Evolutionary conservation across 1,139 yeast species (phyloP), one percentile per base, ranked within the genome.

Genomic region (Torulaspora globosa): DNA sequence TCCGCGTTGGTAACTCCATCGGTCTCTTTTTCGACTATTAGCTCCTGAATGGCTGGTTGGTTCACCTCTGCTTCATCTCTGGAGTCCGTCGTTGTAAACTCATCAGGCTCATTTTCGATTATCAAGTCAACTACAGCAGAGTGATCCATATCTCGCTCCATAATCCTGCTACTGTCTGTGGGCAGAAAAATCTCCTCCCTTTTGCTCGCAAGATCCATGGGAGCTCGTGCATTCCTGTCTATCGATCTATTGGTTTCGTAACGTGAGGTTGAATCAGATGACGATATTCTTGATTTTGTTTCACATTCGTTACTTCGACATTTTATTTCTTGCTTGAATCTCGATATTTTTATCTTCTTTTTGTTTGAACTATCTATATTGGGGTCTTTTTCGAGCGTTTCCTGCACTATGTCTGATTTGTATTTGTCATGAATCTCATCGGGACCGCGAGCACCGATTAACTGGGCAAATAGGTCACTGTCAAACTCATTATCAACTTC

Each of bases 401-500:
- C 53, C 18, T 35, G 46, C 5, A 39, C 47, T 3, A 49, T 27
- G 16, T 46, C 39, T 8, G 48, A 36, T 18, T 51, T 48, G 40
- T 60, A 62, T 33, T 51, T 59, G 10, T 58, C 62, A 43, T 63
- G 66, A 10, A 62, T 36, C 19, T 59, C 66, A 36, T 63, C 62
- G 2, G 68, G 50, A 10, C 54, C 58, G 42, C 61, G 59, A 10
- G 55, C 64, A 32, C 68, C 68, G 19, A 63, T 49, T 46, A 63
- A 44, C 24, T 53, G 47, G 7, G 68, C 66, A 49, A 63, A 61
- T 15, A 63, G 44, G 28, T 62, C 68, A 28, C 57, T 48, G 45
- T 65, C 68, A 38, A 61, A 63, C 4, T 57, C 43, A 8, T 43
- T 43, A 2, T 41, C 43, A 7, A 28, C 38, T 5, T 57, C 43